Base-by-base conservation (phyloP, 2,329 filamentous ascomycete species). In the Erysiphe pulchra region DNA sequence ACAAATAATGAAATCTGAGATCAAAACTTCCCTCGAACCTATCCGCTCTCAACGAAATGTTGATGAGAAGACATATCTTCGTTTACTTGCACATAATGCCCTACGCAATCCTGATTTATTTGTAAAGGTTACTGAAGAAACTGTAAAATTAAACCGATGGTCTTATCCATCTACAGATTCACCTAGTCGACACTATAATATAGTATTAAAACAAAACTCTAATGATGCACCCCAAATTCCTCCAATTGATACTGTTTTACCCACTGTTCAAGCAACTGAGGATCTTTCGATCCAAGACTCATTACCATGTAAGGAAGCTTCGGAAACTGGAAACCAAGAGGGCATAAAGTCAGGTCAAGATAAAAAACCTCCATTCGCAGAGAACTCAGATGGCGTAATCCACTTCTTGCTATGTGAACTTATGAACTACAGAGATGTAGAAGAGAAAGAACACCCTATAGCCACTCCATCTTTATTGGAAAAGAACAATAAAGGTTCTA, bases 391-490 rank as follows among this genome's bases (percentile, higher is more conserved):
- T 60, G 90, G 90, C 4, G 84, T 98, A 3, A 78, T 98, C 47
- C 84, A 95, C 56, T 98, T 93, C 61, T 68, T 98, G 18, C 74
- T 98, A 4, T 92, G 82, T 48, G 90, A 98, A 59, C 66, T 98
- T 41, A 68, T 94, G 47, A 86, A 83, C 44, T 95, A 92, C 62
- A 80, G 80, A 55, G 86, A 93, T 57, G 84, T 93, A 5, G 83
- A 92, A 34, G 87, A 95, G 56, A 86, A 80, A 55, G 79, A 86
- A 48, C 60, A 69, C 12, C 48, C 64, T 12, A 46, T 59, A 17
- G 59, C 56, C 28, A 37, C 48, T 31, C 11, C 38, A 11, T 44
- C 40, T 17, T 16, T 47, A n/a, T 16, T 43, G 14, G 51, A 55
- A 9, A 55, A 51, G 40, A 38, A 40, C 34, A 45, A 38, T 18